phyloP scores from a whole-genome alignment of 75 land plant species.

The Sequoia sempervirens region DNA sequence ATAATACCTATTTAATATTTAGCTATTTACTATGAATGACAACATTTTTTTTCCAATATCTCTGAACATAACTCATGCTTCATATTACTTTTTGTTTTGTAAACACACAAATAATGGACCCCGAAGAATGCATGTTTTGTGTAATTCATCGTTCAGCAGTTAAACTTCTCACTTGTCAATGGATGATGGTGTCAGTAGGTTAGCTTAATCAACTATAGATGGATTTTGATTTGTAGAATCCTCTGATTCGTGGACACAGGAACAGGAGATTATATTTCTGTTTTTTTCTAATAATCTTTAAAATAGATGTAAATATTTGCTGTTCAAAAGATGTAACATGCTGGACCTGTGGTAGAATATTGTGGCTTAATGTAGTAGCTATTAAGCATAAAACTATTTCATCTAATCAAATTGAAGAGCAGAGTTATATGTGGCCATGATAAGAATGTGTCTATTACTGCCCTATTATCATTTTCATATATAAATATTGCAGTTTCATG shows the following conservation, averaged over 20 bases:
- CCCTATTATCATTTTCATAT: not conserved
- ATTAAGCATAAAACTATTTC: not conserved
- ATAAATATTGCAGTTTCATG: not conserved
- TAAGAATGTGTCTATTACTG: not conserved
- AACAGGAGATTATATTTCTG: not conserved
- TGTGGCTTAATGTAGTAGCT: not conserved
- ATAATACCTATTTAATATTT: too few relatives aligned
- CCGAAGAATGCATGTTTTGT: not conserved
- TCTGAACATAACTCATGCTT: too few relatives aligned
- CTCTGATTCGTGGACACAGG: not conserved
- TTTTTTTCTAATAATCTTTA: not conserved
- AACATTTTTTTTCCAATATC: too few relatives aligned
- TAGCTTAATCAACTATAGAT: too few relatives aligned
- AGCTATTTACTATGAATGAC: too few relatives aligned
- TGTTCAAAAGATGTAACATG: not conserved
- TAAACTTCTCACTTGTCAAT: not conserved
- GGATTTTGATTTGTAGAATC: too few relatives aligned
- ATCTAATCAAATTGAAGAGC: not conserved
- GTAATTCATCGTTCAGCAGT: not conserved
- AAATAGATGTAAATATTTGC: not conserved
- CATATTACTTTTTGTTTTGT: not conserved
- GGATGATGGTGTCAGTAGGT: not conserved
- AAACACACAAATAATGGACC: not conserved
- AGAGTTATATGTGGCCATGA: not conserved
- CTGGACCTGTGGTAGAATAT: not conserved